A percentile compares a stretch with the other conserved stretches of the same genome.
Evolutionary conservation across 805 yeast species (phyloP).

Genomic region (Babjeviella inositovora): DNA sequence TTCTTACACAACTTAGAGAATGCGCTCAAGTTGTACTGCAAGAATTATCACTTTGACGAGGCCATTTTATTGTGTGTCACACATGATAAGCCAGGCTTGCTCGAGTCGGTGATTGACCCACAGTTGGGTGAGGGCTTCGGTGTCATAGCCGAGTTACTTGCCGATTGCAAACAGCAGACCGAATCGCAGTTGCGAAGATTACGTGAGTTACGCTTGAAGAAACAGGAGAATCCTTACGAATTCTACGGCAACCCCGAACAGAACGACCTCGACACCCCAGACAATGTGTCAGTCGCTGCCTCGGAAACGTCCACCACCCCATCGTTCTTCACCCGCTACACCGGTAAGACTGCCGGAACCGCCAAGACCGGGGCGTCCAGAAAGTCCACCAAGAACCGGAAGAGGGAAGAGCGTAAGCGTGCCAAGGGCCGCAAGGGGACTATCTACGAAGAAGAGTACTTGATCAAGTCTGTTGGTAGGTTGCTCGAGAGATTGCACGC

Average conservation of each 20-base stretch:
- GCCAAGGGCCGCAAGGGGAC: conserved; percentile 98
- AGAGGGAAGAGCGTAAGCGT: conserved; percentile 88
- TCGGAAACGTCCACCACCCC: conserved; percentile 87
- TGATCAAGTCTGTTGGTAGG: conserved; percentile 78
- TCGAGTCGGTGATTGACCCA: conserved; percentile 49
- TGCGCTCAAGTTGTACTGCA: conserved; percentile 56
- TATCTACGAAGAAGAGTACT: conserved; percentile 91
- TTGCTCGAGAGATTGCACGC: conserved; percentile 66
- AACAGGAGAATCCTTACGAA: conserved; percentile 69
- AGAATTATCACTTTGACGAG: conserved; percentile 55
- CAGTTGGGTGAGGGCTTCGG: conserved; percentile 83
- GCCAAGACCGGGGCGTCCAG: conserved; percentile 95
- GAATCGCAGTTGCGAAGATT: conserved; percentile 71
- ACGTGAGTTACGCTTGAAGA: conserved; percentile 73
- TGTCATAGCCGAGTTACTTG: conserved; percentile 67
- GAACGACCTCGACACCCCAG: conserved; percentile 58
- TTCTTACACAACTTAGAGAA: conserved; percentile 45
- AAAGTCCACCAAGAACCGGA: conserved; percentile 77
- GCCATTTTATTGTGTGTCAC: conserved; percentile 54
- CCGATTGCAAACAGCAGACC: conserved; percentile 85
- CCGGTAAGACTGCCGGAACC: conserved; percentile 92
- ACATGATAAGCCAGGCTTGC: conserved; percentile 22
- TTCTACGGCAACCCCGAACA: conserved; percentile 66
- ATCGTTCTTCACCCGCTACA: conserved; percentile 87
- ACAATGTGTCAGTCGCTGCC: conserved; percentile 88